phyloP scores from a whole-genome alignment of 768 basidiomycete genomes.

The Tylopilus subfusipes region DNA sequence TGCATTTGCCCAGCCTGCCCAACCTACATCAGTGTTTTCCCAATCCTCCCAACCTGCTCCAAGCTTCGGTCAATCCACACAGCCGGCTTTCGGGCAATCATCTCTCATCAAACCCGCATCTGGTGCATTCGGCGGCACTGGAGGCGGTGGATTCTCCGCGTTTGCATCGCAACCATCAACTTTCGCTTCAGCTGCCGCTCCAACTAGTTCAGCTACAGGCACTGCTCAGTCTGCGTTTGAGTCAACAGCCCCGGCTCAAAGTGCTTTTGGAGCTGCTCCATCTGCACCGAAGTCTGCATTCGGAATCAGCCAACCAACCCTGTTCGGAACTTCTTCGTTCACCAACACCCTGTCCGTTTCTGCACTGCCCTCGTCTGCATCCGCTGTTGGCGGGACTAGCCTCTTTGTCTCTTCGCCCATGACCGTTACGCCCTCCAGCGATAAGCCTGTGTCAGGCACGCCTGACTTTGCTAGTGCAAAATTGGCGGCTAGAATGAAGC shows the following conservation, averaged over 20 bases:
- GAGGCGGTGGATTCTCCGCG: conserved; percentile 47
- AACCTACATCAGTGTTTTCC: conserved; percentile 26
- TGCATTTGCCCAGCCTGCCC: conserved; percentile 30
- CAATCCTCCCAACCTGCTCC: conserved; percentile 32
- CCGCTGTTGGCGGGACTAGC: conserved; percentile 19
- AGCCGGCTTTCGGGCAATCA: conserved; percentile 37
- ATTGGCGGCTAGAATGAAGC: conserved; percentile 34
- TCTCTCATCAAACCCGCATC: conserved; percentile 47
- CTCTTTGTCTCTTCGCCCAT: conserved; percentile 29
- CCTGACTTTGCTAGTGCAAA: conserved; percentile 38
- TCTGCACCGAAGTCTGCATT: conserved; percentile 19
- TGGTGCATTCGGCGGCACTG: conserved; percentile 47
- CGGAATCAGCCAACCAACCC: conserved; percentile 14
- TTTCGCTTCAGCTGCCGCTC: conserved; percentile 31
- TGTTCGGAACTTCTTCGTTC: conserved; percentile 28
- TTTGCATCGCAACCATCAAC: conserved; percentile 48
- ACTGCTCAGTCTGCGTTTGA: conserved; percentile 23
- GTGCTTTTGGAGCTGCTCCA: conserved; percentile 15
- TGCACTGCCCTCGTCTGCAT: conserved; percentile 12
- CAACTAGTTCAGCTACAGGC: conserved; percentile 3
- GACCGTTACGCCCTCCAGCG: conserved; percentile 17
- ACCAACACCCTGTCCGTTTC: conserved; percentile 19
- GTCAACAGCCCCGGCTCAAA: conserved; percentile 12
- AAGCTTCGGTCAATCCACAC: conserved; percentile 35
- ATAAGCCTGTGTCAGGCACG: conserved; percentile 19